Evolutionary conservation across 1,284 basidiomycete species (phyloP).

Genomic region (Ganoderma lucidum): DNA sequence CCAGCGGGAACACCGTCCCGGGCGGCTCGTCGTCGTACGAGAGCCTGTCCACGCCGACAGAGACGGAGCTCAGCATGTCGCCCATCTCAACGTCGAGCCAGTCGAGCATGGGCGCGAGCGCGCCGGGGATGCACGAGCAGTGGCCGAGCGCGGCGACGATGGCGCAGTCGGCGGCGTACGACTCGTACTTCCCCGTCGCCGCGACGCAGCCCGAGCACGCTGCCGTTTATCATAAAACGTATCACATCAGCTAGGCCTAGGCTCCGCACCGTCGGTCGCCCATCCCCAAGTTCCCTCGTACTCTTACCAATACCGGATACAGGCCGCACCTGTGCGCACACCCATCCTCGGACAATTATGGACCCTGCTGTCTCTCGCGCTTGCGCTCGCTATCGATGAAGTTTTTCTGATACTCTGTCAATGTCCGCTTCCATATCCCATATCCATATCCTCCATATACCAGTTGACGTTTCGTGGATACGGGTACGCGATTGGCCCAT

Average conservation of each 20-base stretch:
- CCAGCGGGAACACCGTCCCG: conserved; percentile 54
- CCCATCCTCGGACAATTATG: conserved; percentile 19
- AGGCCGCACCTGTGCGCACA: conserved; percentile 4
- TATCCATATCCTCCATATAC: conserved; percentile 21
- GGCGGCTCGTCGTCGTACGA: conserved; percentile 49
- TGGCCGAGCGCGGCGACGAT: conserved; percentile 58
- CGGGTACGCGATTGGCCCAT: conserved; percentile 9
- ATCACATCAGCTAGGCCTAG: conserved; percentile 38
- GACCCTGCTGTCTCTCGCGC: conserved; percentile 18
- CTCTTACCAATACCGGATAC: conserved; percentile 13
- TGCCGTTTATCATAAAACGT: conserved; percentile 42
- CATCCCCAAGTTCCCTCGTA: conserved; percentile 8
- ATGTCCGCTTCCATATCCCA: conserved; percentile 1
- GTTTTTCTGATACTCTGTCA: conserved; percentile 1
- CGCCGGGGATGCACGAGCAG: conserved; percentile 40
- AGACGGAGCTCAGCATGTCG: conserved; percentile 69
- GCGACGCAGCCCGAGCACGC: conserved; percentile 34
- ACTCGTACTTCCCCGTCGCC: conserved; percentile 71
- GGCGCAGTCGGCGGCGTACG: conserved; percentile 60
- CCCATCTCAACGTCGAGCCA: conserved; percentile 70
- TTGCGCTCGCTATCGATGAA: conserved; percentile 24
- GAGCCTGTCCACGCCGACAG: conserved; percentile 59
- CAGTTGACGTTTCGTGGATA: conserved; percentile 8
- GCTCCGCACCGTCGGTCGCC: neutral
- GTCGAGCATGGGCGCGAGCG: conserved; percentile 45